Conservation (phyloP, 2,329 filamentous ascomycete species). For the Penicillium janthinellum region DNA sequence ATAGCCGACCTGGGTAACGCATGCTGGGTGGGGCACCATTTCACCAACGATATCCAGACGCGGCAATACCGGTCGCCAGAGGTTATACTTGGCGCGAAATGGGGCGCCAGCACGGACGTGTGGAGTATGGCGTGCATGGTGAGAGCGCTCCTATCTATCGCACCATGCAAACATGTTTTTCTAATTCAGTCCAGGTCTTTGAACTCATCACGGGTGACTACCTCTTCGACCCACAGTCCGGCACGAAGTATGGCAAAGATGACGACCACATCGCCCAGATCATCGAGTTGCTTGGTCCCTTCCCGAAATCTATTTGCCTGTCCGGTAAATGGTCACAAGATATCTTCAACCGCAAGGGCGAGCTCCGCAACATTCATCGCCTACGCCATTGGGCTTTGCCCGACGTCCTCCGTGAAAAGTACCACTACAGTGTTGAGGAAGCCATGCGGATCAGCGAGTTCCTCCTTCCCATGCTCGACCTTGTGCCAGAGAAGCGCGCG, state of each 20-base stretch:
- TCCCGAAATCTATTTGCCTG: constrained; percentile 88
- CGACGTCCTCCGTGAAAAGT: constrained; percentile 93
- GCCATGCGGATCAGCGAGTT: constrained; percentile 78
- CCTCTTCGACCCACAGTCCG: constrained; percentile 95
- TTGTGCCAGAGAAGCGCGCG: constrained; percentile 82
- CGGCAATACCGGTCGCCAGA: constrained; percentile 96
- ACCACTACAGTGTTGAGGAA: constrained; percentile 87
- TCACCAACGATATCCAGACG: constrained; percentile 99
- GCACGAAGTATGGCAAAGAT: constrained; percentile 98
- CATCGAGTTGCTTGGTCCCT: constrained; percentile 91
- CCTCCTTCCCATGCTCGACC: constrained; percentile 84
- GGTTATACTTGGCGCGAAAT: constrained; percentile 94
- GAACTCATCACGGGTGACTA: constrained; percentile 98
- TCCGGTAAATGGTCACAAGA: constrained; percentile 97
- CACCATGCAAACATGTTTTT: neutral
- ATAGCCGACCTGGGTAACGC: constrained; percentile 98
- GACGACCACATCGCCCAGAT: constrained; percentile 99
- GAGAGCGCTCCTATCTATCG: constrained; percentile 37
- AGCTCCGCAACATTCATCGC: constrained; percentile 94
- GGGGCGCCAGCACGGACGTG: constrained; percentile 98
- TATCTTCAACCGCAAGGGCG: constrained; percentile 97
- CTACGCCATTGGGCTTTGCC: constrained; percentile 93
- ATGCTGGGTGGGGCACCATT: constrained; percentile 98
- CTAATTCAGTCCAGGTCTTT: constrained; percentile 68
- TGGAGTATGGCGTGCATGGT: constrained; percentile 99